Conservation (phyloP, 371 early-diverging fungal species). For the Mucor racemosus region DNA sequence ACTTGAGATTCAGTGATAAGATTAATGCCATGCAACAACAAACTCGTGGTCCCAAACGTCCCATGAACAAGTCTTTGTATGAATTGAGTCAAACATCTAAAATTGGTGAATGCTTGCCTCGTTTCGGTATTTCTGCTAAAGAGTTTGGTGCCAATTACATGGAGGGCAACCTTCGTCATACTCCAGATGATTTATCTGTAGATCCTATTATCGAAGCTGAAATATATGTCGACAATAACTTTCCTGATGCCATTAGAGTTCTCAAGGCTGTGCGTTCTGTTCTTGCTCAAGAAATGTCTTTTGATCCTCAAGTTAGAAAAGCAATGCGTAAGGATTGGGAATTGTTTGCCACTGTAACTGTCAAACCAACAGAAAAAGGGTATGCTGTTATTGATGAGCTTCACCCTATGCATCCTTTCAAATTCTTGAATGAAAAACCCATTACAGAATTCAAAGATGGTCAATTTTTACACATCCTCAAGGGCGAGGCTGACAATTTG, state of each 20-base stretch:
- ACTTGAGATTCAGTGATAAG: constrained; percentile 65
- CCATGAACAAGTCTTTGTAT: constrained; percentile 41
- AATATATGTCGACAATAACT: constrained; percentile 56
- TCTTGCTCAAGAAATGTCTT: constrained; percentile 77
- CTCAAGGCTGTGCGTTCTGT: constrained; percentile 73
- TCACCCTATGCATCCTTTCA: constrained; percentile 87
- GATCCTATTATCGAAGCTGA: constrained; percentile 69
- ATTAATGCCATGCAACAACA: constrained; percentile 61
- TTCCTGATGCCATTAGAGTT: constrained; percentile 61
- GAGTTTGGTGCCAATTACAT: constrained; percentile 73
- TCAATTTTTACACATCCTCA: constrained; percentile 77
- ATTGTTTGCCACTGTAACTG: constrained; percentile 69
- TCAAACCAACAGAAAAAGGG: constrained; percentile 87
- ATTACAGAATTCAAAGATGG: constrained; percentile 70
- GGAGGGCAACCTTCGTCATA: constrained; percentile 58
- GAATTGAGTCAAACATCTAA: constrained; percentile 47
- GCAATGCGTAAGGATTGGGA: constrained; percentile 80
- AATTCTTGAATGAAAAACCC: constrained; percentile 84
- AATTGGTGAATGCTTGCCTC: constrained; percentile 62
- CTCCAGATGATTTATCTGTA: constrained; percentile 57
- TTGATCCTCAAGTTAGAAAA: constrained; percentile 85
- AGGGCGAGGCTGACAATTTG: constrained; percentile 81
- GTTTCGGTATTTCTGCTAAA: constrained; percentile 63
- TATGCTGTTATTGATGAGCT: constrained; percentile 73
- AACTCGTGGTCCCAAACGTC: constrained; percentile 49